Evolutionary conservation across 2,329 filamentous ascomycete genomes (phyloP), one percentile per base, ranked within the genome.

Genomic region (Xylaria sp.): DNA sequence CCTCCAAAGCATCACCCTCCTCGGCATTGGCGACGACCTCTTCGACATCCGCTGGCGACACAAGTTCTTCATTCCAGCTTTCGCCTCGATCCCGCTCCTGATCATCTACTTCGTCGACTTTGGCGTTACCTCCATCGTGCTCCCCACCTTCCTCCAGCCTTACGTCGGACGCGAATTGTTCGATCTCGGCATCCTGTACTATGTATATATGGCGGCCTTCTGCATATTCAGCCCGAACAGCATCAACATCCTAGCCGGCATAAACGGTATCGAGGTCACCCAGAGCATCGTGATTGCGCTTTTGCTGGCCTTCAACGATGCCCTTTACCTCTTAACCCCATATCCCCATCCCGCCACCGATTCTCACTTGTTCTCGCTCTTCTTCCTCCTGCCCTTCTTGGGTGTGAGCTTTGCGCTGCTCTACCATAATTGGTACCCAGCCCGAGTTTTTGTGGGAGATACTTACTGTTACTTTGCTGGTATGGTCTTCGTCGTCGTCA

Each of bases 381-480:
- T 96, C 80, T 88, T 99, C 68, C 85, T 99, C 41, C 84, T 98
- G 15, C 95, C 95, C 15, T 98, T 98, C 81, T 85, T 98, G 62
- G 95, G 93, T 51, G 95, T 97, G 55, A 97, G 93, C 7, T 78
- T 90, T 52, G 95, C 95, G 8, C 84, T 99, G 15, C 85, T 95
- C 72, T 87, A 80, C 74, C 93, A 99, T 81, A 99, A 99, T 78
- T 96, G 93, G 91, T 99, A 93, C 74, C 95, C 95, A 0, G 92
- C 94, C 23, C 89, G 88, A 71, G 95, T 98, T 9, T 99, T 99
- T 73, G 94, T 98, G 9, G 95, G 95, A 58, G 95, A 99, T 77
- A 99, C 95, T 3, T 99, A 98, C 83, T 99, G 95, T 84, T 99
- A 99, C 80, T 97, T 99, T 77, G 95, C 95, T 0, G 95, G 95